These are phyloP conservation scores for Podila epicladia DNA, from an alignment of 192 early-diverging fungal genomes.

Conservation along the genomic window DNA sequence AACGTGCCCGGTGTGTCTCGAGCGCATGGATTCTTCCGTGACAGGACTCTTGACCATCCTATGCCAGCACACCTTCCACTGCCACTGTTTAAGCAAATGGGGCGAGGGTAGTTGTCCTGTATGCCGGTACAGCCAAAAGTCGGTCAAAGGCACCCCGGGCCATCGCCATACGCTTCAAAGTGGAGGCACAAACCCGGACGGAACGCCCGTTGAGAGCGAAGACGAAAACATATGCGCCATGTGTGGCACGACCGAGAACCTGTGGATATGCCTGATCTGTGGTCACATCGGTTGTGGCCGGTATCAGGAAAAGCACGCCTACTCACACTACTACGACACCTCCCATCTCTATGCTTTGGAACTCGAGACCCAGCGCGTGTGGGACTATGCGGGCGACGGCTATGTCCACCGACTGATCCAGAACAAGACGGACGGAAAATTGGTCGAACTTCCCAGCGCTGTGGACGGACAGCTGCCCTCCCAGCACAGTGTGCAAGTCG, in stretches of 20 bases:
- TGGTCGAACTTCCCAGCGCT: conserved; percentile 83
- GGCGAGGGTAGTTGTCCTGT: conserved; percentile 91
- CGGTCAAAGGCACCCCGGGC: conserved; percentile 9
- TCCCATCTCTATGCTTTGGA: conserved; percentile 92
- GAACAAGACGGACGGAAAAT: conserved; percentile 89
- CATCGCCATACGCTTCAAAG: not conserved
- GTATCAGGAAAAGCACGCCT: conserved; percentile 91
- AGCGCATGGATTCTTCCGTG: conserved; percentile 89
- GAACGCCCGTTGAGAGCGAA: not conserved
- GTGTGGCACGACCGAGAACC: conserved; percentile 78
- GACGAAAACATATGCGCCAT: conserved; percentile 70
- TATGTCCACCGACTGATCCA: conserved; percentile 96
- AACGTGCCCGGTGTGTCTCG: conserved; percentile 96
- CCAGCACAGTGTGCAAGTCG: conserved; percentile 37
- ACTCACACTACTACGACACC: conserved; percentile 85
- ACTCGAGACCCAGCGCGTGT: conserved; percentile 94
- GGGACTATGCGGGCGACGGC: conserved; percentile 97
- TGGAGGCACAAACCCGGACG: too few relatives aligned
- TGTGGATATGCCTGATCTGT: conserved; percentile 99
- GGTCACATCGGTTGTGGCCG: conserved; percentile 96
- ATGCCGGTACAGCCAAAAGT: conserved; percentile 84
- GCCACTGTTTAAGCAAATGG: conserved; percentile 92
- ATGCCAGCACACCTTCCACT: conserved; percentile 97
- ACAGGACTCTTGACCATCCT: conserved; percentile 92
- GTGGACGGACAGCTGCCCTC: conserved; percentile 32